These are phyloP conservation scores for Corinectria fuckeliana DNA, from an alignment of 2,329 filamentous ascomycete genomes.

Conservation along the genomic window DNA sequence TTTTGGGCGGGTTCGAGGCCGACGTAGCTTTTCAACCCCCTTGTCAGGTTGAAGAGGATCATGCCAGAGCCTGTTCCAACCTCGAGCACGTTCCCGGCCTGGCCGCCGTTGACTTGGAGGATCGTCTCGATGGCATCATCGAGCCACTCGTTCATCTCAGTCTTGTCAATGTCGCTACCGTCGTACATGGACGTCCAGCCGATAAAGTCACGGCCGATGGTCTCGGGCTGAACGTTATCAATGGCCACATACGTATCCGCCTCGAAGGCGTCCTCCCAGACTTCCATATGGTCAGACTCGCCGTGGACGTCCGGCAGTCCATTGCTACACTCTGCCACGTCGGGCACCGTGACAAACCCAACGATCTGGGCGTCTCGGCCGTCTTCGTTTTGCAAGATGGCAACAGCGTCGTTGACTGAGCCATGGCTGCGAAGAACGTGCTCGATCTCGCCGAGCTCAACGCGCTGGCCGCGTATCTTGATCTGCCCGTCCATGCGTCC, in stretches of 20 bases:
- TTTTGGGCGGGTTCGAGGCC: conserved; percentile 37
- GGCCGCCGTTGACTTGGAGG: conserved; percentile 4
- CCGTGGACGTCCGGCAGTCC: background rate
- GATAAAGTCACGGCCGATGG: conserved; percentile 32
- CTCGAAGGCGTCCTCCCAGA: conserved; percentile 22
- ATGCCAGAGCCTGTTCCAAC: conserved; percentile 42
- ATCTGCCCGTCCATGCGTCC: conserved; percentile 31
- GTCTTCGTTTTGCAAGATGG: background rate
- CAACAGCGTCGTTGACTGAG: background rate
- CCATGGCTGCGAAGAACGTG: background rate
- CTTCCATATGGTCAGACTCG: background rate
- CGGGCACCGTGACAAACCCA: background rate
- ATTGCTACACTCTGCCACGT: background rate
- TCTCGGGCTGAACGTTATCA: conserved; percentile 6
- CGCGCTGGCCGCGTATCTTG: conserved; percentile 30
- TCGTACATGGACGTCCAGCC: conserved; percentile 40
- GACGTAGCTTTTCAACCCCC: conserved; percentile 30
- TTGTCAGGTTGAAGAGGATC: conserved; percentile 38
- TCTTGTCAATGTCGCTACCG: conserved; percentile 32
- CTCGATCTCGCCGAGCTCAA: conserved; percentile 33
- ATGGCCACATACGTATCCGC: conserved; percentile 18
- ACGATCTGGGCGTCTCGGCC: background rate
- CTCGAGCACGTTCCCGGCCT: conserved; percentile 33
- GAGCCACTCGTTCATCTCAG: conserved; percentile 43
- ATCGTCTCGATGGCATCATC: conserved; percentile 38